phyloP scores from a whole-genome alignment of 345 rosid genomes.

The Gossypium australe region DNA sequence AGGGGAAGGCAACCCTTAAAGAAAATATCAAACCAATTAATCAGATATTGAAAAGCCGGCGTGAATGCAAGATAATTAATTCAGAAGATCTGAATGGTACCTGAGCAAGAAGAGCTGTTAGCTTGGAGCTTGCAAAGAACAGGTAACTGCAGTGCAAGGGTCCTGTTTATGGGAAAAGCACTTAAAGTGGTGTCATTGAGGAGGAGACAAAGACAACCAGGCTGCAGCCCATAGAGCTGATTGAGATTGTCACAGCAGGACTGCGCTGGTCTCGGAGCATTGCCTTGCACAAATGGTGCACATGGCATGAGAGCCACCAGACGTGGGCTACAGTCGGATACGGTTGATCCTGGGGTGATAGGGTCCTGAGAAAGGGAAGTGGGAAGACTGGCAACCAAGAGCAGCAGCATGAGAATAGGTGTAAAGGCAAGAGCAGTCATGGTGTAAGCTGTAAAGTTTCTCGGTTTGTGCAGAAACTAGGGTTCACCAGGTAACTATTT shows the following conservation, averaged over 20 bases:
- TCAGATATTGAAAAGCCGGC: neutral
- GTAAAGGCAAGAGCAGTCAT: conserved; percentile 27
- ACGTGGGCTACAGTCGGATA: conserved; percentile 43
- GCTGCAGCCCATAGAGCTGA: conserved; percentile 46
- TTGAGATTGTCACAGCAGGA: conserved; percentile 65
- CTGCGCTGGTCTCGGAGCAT: conserved; percentile 39
- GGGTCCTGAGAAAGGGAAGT: conserved; percentile 35
- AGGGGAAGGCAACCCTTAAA: conserved; percentile 29
- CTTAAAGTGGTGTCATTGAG: conserved; percentile 44
- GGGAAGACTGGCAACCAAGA: conserved; percentile 26
- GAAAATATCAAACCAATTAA: neutral
- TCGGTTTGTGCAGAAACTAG: conserved; percentile 2
- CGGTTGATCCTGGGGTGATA: conserved; percentile 24
- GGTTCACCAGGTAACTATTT: conserved; percentile 14
- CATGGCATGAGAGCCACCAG: conserved; percentile 61
- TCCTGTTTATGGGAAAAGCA: conserved; percentile 57
- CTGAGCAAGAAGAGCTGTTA: conserved; percentile 51
- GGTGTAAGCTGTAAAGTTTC: conserved; percentile 2
- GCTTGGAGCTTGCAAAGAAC: conserved; percentile 45
- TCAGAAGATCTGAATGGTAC: conserved; percentile 18
- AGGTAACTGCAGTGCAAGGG: conserved; percentile 61
- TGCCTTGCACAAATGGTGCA: conserved; percentile 68
- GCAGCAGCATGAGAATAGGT: conserved; percentile 21
- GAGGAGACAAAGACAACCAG: conserved; percentile 63
- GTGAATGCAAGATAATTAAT: neutral